Conservation (phyloP, 2,329 filamentous ascomycete genomes). For the Sarocladium brachiariae region DNA sequence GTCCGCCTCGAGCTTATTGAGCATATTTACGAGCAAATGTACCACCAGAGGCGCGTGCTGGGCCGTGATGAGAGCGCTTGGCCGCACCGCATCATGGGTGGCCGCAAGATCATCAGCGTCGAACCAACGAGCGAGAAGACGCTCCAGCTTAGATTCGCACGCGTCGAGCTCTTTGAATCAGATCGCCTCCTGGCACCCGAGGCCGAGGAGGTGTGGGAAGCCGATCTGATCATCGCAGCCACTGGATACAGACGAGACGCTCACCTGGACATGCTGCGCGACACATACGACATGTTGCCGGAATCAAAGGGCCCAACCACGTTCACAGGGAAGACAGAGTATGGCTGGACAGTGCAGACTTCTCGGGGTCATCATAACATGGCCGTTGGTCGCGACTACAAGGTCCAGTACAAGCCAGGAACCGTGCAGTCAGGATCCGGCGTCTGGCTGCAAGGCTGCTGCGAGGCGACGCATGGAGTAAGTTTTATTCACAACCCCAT, state of each 20-base stretch:
- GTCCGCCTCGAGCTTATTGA: constrained; percentile 89
- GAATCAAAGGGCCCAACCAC: constrained; percentile 24
- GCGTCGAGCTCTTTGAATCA: constrained; percentile 34
- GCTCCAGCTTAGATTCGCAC: constrained; percentile 43
- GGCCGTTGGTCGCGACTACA: constrained; percentile 71
- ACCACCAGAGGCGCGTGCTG: constrained; percentile 71
- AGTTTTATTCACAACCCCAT: constrained; percentile 43
- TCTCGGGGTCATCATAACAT: constrained; percentile 42
- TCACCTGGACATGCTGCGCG: constrained; percentile 69
- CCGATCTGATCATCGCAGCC: constrained; percentile 77
- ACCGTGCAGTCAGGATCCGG: constrained; percentile 67
- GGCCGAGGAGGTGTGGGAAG: constrained; percentile 42
- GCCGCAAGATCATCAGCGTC: constrained; percentile 59
- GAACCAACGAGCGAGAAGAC: constrained; percentile 41
- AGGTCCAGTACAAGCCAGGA: constrained; percentile 61
- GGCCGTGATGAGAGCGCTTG: constrained; percentile 63
- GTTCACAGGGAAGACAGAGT: constrained; percentile 23
- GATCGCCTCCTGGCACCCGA: constrained; percentile 22
- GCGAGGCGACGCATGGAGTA: constrained; percentile 86
- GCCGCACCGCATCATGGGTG: constrained; percentile 73
- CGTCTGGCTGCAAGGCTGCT: constrained; percentile 90
- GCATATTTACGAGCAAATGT: constrained; percentile 78
- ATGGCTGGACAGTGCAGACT: constrained; percentile 34
- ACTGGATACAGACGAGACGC: constrained; percentile 77
- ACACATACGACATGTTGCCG: constrained; percentile 60